Evolutionary conservation across 2,329 filamentous ascomycete species (phyloP).

Genomic region (Pyrenophora teres): DNA sequence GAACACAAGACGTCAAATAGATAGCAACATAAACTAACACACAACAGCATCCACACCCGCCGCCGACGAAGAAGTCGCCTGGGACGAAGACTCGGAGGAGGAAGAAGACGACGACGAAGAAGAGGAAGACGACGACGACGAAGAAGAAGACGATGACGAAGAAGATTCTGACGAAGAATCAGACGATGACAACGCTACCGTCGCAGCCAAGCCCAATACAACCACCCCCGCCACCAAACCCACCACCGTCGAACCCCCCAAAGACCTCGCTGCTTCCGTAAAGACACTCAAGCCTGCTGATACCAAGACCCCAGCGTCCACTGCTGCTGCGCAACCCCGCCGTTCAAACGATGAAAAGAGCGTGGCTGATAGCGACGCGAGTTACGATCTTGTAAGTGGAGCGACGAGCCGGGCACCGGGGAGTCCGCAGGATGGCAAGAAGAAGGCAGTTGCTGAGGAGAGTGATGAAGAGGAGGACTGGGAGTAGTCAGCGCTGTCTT

Average conservation of each 20-base stretch:
- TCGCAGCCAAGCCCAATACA: conserved; percentile 7
- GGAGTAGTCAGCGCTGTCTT: conserved; percentile 57
- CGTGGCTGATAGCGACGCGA: conserved; percentile 89
- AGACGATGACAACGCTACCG: conserved; percentile 11
- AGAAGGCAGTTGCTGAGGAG: conserved; percentile 55
- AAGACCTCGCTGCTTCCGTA: conserved; percentile 39
- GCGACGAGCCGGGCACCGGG: conserved; percentile 77
- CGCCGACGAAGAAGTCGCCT: conserved; percentile 72
- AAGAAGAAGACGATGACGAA: conserved; percentile 21
- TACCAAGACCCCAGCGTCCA: conserved; percentile 49
- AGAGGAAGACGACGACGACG: conserved; percentile 34
- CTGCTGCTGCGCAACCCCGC: conserved; percentile 62
- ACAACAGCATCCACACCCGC: conserved; percentile 62
- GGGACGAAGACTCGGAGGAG: conserved; percentile 73
- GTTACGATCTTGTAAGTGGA: conserved; percentile 86
- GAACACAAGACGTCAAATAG: no score
- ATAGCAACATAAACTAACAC: not conserved
- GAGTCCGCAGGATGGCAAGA: conserved; percentile 62
- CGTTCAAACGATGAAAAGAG: conserved; percentile 75
- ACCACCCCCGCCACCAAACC: conserved; percentile 58
- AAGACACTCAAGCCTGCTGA: conserved; percentile 47
- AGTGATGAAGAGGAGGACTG: conserved; percentile 74
- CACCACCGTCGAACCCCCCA: not conserved
- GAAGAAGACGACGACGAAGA: conserved; percentile 44
- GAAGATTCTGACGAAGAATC: conserved; percentile 17